These are phyloP conservation scores for Cicer chorassanicum DNA, from an alignment of 306 rosid species.

Conservation along the genomic window DNA sequence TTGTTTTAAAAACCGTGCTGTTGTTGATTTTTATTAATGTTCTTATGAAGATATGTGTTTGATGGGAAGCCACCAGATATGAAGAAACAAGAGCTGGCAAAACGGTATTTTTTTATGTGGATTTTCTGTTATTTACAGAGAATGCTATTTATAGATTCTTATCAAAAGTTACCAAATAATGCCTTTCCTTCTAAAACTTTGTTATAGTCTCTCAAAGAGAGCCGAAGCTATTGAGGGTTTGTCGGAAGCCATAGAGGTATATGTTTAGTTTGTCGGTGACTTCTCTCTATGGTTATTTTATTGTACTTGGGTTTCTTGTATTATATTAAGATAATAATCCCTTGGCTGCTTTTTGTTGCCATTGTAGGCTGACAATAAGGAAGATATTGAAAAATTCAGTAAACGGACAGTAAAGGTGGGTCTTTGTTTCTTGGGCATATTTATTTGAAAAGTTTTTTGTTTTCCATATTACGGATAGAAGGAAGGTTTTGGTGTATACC, in stretches of 20 bases:
- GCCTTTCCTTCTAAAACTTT: conserved; percentile 38
- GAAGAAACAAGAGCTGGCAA: conserved; percentile 93
- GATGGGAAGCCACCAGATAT: conserved; percentile 92
- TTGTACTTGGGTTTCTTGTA: conserved; percentile 4
- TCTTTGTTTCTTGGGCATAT: conserved; percentile 32
- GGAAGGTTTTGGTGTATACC: conserved; percentile 12
- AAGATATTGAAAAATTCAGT: conserved; percentile 92
- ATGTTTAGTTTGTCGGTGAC: conserved; percentile 23
- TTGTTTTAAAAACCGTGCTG: neutral
- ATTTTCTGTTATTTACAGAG: conserved; percentile 12
- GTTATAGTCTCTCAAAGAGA: conserved; percentile 69
- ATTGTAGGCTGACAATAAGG: conserved; percentile 75
- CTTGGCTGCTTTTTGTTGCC: conserved; percentile 43
- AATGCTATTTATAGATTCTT: neutral
- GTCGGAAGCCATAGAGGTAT: conserved; percentile 76
- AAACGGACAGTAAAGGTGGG: conserved; percentile 95
- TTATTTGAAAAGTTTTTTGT: conserved; percentile 5
- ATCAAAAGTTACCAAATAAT: conserved; percentile 8
- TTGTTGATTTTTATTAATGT: conserved; percentile 25
- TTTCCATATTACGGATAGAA: neutral
- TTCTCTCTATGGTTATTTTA: conserved; percentile 16
- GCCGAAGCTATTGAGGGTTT: conserved; percentile 80
- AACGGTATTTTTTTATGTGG: conserved; percentile 63
- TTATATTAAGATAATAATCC: conserved; percentile 19
- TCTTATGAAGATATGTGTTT: conserved; percentile 75